phyloP scores from a whole-genome alignment of 108 stramenopile species.

The Skeletonema grethae region DNA sequence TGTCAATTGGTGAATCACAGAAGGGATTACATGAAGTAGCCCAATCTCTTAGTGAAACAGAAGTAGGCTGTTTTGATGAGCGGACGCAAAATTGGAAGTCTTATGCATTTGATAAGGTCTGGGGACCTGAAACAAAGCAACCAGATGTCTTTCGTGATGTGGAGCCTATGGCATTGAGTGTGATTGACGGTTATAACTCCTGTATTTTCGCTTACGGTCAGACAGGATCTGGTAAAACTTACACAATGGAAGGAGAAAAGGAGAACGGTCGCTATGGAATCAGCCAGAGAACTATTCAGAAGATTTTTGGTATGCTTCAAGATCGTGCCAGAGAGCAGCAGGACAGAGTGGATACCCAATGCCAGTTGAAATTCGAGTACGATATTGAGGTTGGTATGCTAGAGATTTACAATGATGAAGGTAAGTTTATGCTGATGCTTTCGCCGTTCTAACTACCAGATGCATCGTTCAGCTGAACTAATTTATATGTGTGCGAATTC shows the following conservation, averaged over 20 bases:
- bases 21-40: conserved; percentile 71
- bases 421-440: conserved; percentile 13
- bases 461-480: background rate
- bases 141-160: conserved; percentile 93
- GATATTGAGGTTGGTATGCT: conserved; percentile 71
- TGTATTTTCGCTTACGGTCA: conserved; percentile 99
- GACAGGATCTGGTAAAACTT: conserved; percentile 89
- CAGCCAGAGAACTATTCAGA: conserved; percentile 86
- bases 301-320: conserved; percentile 81
- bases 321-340: conserved; percentile 70
- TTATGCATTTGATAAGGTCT: conserved; percentile 94
- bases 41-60: conserved; percentile 86
- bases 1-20: conserved; percentile 72
- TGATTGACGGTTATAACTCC: conserved; percentile 97
- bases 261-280: conserved; percentile 78
- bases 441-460: conserved; percentile 7
- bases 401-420: conserved; percentile 91
- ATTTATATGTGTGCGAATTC: background rate
- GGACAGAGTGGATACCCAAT: conserved; percentile 26
- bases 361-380: conserved; percentile 56
- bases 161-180: conserved; percentile 90
- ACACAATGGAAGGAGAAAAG: conserved; percentile 87
- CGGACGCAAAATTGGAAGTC: conserved; percentile 85
- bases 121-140: conserved; percentile 90
- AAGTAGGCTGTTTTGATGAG: conserved; percentile 85